Evolutionary conservation across 352 stramenopile genomes (phyloP), one percentile per base, ranked within the genome.

Genomic region (Phytophthora palmivora): DNA sequence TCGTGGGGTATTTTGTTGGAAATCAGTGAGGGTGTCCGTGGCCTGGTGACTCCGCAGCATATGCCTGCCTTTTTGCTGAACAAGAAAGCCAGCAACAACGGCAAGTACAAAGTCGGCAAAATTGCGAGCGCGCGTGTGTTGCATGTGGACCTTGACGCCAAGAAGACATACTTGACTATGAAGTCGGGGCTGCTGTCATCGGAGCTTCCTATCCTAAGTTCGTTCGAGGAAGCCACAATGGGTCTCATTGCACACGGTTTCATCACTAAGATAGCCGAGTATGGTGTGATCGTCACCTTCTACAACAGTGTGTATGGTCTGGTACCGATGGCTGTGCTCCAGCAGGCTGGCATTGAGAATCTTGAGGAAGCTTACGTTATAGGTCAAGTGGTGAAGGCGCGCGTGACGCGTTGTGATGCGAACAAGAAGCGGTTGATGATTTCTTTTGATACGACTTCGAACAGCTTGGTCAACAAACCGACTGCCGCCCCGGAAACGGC

Each of bases 241-340:
- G 91, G 88, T 8, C 65, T 84, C 30, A 69, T 97, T 5, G 83
- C 80, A 2, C 84, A 92, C 49, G 96, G 96, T 12, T 98, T 97
- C 70, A 89, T 99, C 52, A 98, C 94, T 15, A 98, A 97, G 66
- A 90, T 98, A 37, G 92, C 95, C 53, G 80, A 96, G 19, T 94
- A 90, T 53, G 93, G 94, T 19, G 74, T 99, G 14, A 94, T 95
- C 53, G 92, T 99, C 22, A 98, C 85, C 37, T 99, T 99, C 67
- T 98, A 96, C 84, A 97, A 98, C 68, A 94, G 94, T 51, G 92
- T 98, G 21, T 97, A 98, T 67, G 96, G 96, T 22, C 73, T 97
- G 28, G 92, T 98, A 6, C 91, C 88, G 0, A 90, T 91, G 2
- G 84, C 79, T 38, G 83, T 95, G 55, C 70, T 99, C 22, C 78